Base-by-base conservation (phyloP, 1,284 basidiomycete genomes). In the Sporisorium reilianum region DNA sequence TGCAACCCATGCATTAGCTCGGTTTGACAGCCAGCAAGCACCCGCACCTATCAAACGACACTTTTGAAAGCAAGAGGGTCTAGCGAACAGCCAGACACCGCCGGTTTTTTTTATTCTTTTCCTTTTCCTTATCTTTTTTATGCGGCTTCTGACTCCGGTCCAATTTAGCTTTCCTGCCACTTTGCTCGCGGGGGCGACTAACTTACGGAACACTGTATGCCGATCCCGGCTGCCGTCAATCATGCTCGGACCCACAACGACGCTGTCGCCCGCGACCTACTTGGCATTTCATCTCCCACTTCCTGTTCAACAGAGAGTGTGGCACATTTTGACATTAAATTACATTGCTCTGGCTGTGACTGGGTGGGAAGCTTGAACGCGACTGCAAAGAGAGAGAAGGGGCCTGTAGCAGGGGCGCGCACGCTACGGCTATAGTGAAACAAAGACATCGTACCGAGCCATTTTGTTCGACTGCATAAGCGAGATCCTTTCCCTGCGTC, bases 1-100 rank as follows among this genome's bases (percentile, higher is more conserved):
- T 64, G 62, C 62, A 64, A 18, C 36, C 18, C 23, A 30, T 48
- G 46, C 46, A 30, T 55, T 64, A 64, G 62, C 55, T 64, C 51
- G 3, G 4, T 58, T 57, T 57, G 50, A 58, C 55, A 42, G 62
- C 38, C 36, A 34, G 14, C 10, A 16, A 16, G 25, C 46, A 45
- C 23, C 42, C 5, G 42, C 42, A 25, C 2, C 42, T 23, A 20
- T 34, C n/a, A n/a, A n/a, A n/a, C n/a, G n/a, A n/a, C n/a, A n/a
- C n/a, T n/a, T 8, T 34, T 11, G 12, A 34, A 12, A 11, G 12
- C 32, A 11, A 14, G 32, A 14, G 38, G 18, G 3, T n/a, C n/a
- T 6, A 20, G n/a, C 14, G n/a, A 38, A n/a, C 36, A 20, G n/a
- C n/a, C n/a, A n/a, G n/a, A n/a, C n/a, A n/a, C n/a, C n/a, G n/a